phyloP scores from a whole-genome alignment of 805 yeast genomes.

The Cyberlindnera amylophila region DNA sequence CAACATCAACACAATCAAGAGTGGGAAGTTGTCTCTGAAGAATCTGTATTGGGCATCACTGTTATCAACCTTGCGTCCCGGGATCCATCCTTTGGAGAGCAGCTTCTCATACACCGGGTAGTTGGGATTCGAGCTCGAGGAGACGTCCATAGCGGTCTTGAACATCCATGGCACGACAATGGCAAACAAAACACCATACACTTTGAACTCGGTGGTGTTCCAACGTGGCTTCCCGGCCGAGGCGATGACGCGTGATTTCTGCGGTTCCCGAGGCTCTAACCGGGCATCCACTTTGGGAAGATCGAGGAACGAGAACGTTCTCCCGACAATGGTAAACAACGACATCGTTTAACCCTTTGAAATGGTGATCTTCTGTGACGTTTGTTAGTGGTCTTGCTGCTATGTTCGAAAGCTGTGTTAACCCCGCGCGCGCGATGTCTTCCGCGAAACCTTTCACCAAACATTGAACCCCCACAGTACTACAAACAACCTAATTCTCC shows the following conservation, averaged over 20 bases:
- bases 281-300: slow-evolving; percentile 42
- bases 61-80: slow-evolving; percentile 88
- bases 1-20: slow-evolving; percentile 51
- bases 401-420: no score
- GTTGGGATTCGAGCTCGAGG: slow-evolving; percentile 70
- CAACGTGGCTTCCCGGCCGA: slow-evolving; percentile 48
- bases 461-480: no score
- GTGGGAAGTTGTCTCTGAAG: slow-evolving; percentile 74
- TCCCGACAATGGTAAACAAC: slow-evolving; percentile 9
- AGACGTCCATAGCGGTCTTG: slow-evolving; percentile 76
- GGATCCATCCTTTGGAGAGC: slow-evolving; percentile 81
- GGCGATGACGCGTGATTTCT: slow-evolving; percentile 12
- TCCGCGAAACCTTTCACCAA: no score
- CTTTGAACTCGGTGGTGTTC: slow-evolving; percentile 69
- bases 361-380: background rate
- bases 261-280: slow-evolving; percentile 23
- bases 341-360: slow-evolving; percentile 5
- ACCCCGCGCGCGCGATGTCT: background rate
- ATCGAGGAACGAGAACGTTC: slow-evolving; percentile 27
- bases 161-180: slow-evolving; percentile 80
- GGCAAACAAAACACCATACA: slow-evolving; percentile 61
- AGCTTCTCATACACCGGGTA: slow-evolving; percentile 58
- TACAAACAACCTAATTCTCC: no score
- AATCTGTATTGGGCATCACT: slow-evolving; percentile 87
- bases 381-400: no score